phyloP scores from a whole-genome alignment of 2,329 filamentous ascomycete genomes.

The Xylaria sp. region DNA sequence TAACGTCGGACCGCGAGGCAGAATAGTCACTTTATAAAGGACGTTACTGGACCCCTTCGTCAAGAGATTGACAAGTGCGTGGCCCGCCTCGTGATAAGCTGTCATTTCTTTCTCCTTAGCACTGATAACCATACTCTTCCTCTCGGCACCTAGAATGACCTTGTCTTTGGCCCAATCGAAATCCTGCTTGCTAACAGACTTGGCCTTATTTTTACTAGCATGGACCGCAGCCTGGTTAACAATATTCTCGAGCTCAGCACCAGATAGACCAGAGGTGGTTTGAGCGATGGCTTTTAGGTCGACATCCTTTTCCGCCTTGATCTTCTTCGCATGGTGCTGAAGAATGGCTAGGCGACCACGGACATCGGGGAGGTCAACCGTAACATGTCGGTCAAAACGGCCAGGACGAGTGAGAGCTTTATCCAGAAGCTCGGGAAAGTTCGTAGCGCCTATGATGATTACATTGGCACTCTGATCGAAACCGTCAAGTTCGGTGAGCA shows the following conservation, averaged over 20 bases:
- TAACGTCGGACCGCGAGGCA: conserved; percentile 86
- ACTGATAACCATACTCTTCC: conserved; percentile 87
- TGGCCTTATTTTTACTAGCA: conserved; percentile 87
- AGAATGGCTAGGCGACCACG: conserved; percentile 92
- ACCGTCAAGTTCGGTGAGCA: conserved; percentile 95
- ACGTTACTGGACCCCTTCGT: conserved; percentile 76
- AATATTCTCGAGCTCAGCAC: conserved; percentile 95
- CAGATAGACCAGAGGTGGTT: conserved; percentile 90
- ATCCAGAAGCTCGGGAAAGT: conserved; percentile 93
- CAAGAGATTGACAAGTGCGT: conserved; percentile 89
- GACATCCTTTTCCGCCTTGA: conserved; percentile 82
- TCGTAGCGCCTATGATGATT: conserved; percentile 95
- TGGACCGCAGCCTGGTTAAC: conserved; percentile 96
- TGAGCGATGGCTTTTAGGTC: conserved; percentile 86
- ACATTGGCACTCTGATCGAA: conserved; percentile 95
- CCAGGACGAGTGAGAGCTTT: conserved; percentile 94
- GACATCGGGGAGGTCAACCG: conserved; percentile 90
- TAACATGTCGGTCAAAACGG: conserved; percentile 93
- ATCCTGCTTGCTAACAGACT: conserved; percentile 79
- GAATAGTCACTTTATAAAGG: conserved; percentile 96
- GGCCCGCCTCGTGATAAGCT: conserved; percentile 96
- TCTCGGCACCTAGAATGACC: conserved; percentile 96
- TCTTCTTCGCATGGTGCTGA: conserved; percentile 91
- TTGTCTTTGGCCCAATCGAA: conserved; percentile 99
- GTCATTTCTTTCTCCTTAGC: conserved; percentile 95